Percentiles rank a stretch among this genome's conserved stretches.
These are phyloP conservation scores for Aspergillus sclerotioniger DNA, from an alignment of 495 filamentous ascomycete genomes.

Conservation along the genomic window DNA sequence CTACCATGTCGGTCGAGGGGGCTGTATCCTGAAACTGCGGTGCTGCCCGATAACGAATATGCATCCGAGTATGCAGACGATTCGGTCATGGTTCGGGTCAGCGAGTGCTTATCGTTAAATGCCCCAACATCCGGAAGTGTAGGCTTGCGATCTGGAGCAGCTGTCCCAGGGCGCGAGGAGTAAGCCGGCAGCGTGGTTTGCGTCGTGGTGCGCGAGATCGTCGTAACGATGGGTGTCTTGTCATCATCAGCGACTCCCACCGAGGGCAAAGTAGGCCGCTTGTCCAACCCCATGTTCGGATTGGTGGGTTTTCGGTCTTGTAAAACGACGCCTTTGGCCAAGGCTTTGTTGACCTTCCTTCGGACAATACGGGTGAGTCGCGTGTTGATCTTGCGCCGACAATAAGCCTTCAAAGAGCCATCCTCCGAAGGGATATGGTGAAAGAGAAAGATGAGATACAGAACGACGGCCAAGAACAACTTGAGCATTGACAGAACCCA, in stretches of 20 bases:
- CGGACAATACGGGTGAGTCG: conserved; percentile 77
- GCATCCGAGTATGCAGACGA: conserved; percentile 38
- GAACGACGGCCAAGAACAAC: conserved; percentile 65
- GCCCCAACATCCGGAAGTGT: conserved; percentile 41
- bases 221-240: conserved; percentile 57
- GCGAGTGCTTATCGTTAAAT: conserved; percentile 26
- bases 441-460: conserved; percentile 87
- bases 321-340: conserved; percentile 68
- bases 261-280: conserved; percentile 66
- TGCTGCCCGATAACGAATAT: conserved; percentile 56
- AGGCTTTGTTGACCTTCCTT: conserved; percentile 78
- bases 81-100: conserved; percentile 44
- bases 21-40: conserved; percentile 59
- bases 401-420: conserved; percentile 78
- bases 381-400: conserved; percentile 82
- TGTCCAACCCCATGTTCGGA: conserved; percentile 51
- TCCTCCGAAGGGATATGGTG: conserved; percentile 79
- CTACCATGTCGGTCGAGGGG: conserved; percentile 37
- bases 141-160: conserved; percentile 25
- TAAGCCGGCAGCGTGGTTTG: conserved; percentile 64
- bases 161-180: conserved; percentile 53
- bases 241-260: conserved; percentile 51
- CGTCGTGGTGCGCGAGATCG: conserved; percentile 64
- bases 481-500: conserved; percentile 82
- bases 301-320: conserved; percentile 54